phyloP scores from a whole-genome alignment of 441 rosid species.

The Erodium texanum region DNA sequence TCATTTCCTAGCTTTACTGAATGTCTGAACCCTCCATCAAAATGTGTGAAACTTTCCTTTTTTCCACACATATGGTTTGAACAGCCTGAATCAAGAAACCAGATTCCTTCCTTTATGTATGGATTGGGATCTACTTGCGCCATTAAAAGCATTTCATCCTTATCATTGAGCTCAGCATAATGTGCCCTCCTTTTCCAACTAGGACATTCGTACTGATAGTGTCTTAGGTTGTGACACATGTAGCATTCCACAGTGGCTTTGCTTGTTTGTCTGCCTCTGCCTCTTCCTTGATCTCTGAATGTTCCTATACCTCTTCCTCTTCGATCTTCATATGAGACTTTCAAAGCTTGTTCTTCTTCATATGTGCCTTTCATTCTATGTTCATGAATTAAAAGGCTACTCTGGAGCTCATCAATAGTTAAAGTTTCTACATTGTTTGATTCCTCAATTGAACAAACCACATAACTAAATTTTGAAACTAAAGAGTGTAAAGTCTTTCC shows the following conservation, averaged over 20 bases:
- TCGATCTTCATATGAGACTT: neutral
- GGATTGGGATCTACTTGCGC: neutral
- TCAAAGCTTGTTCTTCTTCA: neutral
- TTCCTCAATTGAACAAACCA: neutral
- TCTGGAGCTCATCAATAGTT: neutral
- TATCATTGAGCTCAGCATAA: too few species aligned
- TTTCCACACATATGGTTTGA: neutral
- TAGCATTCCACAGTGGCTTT: slow-evolving; percentile 12
- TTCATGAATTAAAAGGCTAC: neutral
- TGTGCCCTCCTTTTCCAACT: neutral
- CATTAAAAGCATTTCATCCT: neutral
- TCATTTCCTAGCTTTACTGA: neutral
- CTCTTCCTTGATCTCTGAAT: neutral
- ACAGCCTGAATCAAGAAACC: neutral
- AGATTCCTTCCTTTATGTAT: neutral
- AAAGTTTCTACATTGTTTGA: neutral
- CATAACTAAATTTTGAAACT: neutral
- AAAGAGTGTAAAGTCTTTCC: neutral
- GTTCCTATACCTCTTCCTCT: neutral
- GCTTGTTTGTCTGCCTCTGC: neutral
- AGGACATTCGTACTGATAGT: slow-evolving; percentile 11
- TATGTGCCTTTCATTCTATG: too few species aligned
- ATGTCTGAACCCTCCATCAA: neutral
- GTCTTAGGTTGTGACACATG: slow-evolving; percentile 8
- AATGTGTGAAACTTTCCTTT: neutral